These are phyloP conservation scores for Backusella morwellensis DNA, from an alignment of 192 early-diverging fungal species.

Conservation along the genomic window DNA sequence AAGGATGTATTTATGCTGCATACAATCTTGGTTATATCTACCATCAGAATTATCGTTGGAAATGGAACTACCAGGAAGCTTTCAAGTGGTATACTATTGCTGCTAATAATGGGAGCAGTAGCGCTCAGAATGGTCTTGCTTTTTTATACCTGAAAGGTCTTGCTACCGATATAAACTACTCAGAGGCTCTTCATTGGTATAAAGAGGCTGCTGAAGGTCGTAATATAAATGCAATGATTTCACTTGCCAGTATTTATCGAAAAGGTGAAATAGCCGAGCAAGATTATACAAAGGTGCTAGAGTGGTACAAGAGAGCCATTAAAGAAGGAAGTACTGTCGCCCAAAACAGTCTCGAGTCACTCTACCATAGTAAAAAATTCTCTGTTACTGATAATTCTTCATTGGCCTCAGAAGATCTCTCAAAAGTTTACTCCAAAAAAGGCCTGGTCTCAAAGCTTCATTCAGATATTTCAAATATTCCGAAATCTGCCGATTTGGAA, in stretches of 20 bases:
- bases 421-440: background rate
- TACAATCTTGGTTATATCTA: background rate
- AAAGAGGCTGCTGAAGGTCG: background rate
- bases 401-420: background rate
- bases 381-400: background rate
- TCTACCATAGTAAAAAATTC: background rate
- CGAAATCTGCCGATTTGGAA: background rate
- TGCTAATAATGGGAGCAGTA: background rate
- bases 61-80: background rate
- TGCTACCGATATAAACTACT: background rate
- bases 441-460: background rate
- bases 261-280: no score
- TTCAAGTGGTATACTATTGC: background rate
- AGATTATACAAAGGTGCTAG: no score
- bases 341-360: background rate
- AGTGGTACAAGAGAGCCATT: no score
- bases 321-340: no score
- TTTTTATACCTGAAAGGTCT: background rate
- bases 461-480: background rate
- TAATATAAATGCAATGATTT: background rate
- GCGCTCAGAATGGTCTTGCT: background rate
- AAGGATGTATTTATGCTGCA: background rate
- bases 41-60: background rate
- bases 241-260: no score
- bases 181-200: background rate